These are phyloP conservation scores for Lactifluus echinatus DNA, from an alignment of 768 basidiomycete genomes.

Conservation along the genomic window DNA sequence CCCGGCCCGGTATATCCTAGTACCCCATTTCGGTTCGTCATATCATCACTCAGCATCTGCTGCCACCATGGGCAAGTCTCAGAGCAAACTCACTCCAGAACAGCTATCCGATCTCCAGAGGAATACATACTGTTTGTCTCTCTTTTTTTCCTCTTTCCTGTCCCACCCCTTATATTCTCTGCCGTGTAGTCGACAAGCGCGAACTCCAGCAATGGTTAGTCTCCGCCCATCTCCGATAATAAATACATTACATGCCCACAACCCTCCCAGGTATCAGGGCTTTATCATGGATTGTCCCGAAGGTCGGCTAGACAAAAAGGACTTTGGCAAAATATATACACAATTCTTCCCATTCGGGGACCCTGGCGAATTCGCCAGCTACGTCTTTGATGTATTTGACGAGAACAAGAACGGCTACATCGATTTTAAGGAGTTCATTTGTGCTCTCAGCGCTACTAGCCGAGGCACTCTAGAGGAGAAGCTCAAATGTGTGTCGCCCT, in stretches of 20 bases:
- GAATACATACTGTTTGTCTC: constrained; percentile 84
- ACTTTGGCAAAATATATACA: constrained; percentile 96
- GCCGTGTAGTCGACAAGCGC: constrained; percentile 78
- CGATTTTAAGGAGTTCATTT: constrained; percentile 99
- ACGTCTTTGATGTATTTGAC: constrained; percentile 98
- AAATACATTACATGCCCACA: constrained; percentile 4
- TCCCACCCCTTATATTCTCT: background rate
- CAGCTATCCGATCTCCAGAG: constrained; percentile 94
- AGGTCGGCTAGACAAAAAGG: constrained; percentile 90
- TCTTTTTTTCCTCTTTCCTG: background rate
- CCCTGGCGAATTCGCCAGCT: constrained; percentile 92
- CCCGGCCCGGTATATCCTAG: background rate
- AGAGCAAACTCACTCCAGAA: constrained; percentile 90
- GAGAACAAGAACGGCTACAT: constrained; percentile 93
- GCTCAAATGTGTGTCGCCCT: constrained; percentile 72
- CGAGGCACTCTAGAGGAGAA: constrained; percentile 94
- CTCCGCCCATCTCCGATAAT: background rate
- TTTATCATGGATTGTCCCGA: constrained; percentile 98
- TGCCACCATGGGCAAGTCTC: constrained; percentile 87
- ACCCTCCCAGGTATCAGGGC: constrained; percentile 81
- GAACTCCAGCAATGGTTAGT: constrained; percentile 89
- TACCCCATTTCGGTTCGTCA: background rate
- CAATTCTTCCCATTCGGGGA: constrained; percentile 99
- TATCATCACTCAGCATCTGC: background rate
- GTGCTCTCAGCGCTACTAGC: constrained; percentile 90